A percentile compares a stretch with the other conserved stretches of the same genome.
These are phyloP conservation scores for Setomelanomma holmii DNA, from an alignment of 2,329 filamentous ascomycete genomes.

Conservation along the genomic window DNA sequence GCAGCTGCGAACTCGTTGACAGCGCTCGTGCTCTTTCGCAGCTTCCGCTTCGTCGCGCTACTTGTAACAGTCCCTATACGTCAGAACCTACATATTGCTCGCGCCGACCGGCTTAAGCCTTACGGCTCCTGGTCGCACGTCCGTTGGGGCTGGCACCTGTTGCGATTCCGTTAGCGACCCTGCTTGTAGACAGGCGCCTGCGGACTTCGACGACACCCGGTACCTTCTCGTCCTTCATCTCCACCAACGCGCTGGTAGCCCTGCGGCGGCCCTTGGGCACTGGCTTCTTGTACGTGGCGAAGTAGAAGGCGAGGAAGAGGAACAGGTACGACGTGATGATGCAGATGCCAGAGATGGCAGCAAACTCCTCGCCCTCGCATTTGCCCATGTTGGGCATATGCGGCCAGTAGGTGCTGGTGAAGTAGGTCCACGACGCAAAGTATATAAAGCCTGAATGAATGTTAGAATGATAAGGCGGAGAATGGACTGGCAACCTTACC, in stretches of 20 bases:
- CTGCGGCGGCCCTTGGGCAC: slow-evolving; percentile 75
- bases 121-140: slow-evolving; percentile 70
- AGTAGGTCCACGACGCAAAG: slow-evolving; percentile 99
- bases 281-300: slow-evolving; percentile 92
- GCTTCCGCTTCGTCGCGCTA: slow-evolving; percentile 2
- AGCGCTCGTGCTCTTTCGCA: not conserved
- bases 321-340: slow-evolving; percentile 95
- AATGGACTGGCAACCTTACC: slow-evolving; percentile 62
- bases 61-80: slow-evolving; percentile 1
- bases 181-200: slow-evolving; percentile 56
- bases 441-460: slow-evolving; percentile 85
- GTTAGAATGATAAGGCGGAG: slow-evolving; percentile 15
- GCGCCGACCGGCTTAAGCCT: slow-evolving; percentile 61
- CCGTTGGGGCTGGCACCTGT: slow-evolving; percentile 60
- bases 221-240: slow-evolving; percentile 78
- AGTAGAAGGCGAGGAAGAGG: slow-evolving; percentile 99
- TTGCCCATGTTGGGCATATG: slow-evolving; percentile 83
- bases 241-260: slow-evolving; percentile 84
- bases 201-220: slow-evolving; percentile 61
- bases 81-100: slow-evolving; percentile 2
- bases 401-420: slow-evolving; percentile 87
- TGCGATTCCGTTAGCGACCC: slow-evolving; percentile 51
- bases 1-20: not conserved
- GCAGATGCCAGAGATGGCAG: slow-evolving; percentile 87
- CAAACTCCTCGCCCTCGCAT: slow-evolving; percentile 96